A percentile compares a stretch with the other conserved stretches of the same genome.
phyloP scores from a whole-genome alignment of 805 yeast species.

The Sungouiella blattae region DNA sequence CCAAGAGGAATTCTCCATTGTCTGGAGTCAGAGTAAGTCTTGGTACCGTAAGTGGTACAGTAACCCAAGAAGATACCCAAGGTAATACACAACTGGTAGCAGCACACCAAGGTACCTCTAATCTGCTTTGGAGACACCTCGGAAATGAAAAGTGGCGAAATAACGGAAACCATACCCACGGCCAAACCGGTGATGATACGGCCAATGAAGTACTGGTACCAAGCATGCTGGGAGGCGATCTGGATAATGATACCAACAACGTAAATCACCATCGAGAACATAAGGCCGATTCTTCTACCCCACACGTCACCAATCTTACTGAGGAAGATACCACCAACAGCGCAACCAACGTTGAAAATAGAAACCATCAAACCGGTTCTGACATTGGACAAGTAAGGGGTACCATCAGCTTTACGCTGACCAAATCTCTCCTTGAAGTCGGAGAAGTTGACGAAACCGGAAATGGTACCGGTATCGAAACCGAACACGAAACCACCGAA shows the following conservation, averaged over 20 bases:
- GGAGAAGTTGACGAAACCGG: slow-evolving; percentile 63
- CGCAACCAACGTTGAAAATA: slow-evolving; percentile 66
- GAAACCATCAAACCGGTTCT: slow-evolving; percentile 51
- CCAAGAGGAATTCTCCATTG: slow-evolving; percentile 70
- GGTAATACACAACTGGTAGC: slow-evolving; percentile 67
- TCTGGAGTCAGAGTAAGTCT: slow-evolving; percentile 45
- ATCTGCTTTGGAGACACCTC: slow-evolving; percentile 67
- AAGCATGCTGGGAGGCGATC: slow-evolving; percentile 47
- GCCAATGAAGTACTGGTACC: slow-evolving; percentile 61
- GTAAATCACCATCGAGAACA: slow-evolving; percentile 51
- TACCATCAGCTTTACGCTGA: slow-evolving; percentile 35
- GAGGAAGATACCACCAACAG: slow-evolving; percentile 62
- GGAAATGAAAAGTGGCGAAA: slow-evolving; percentile 62
- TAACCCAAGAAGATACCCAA: slow-evolving; percentile 70
- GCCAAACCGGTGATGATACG: slow-evolving; percentile 64
- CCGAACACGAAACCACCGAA: slow-evolving; percentile 78
- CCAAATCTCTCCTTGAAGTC: slow-evolving; percentile 58
- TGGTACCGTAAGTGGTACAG: slow-evolving; percentile 62
- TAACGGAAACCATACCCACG: slow-evolving; percentile 67
- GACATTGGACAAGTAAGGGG: slow-evolving; percentile 36
- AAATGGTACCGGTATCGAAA: slow-evolving; percentile 75
- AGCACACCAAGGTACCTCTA: slow-evolving; percentile 67
- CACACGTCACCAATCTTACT: slow-evolving; percentile 54
- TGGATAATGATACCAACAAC: slow-evolving; percentile 60
- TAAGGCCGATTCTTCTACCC: slow-evolving; percentile 59